phyloP scores from a whole-genome alignment of 2,329 filamentous ascomycete species.

The Xylaria polymorpha region DNA sequence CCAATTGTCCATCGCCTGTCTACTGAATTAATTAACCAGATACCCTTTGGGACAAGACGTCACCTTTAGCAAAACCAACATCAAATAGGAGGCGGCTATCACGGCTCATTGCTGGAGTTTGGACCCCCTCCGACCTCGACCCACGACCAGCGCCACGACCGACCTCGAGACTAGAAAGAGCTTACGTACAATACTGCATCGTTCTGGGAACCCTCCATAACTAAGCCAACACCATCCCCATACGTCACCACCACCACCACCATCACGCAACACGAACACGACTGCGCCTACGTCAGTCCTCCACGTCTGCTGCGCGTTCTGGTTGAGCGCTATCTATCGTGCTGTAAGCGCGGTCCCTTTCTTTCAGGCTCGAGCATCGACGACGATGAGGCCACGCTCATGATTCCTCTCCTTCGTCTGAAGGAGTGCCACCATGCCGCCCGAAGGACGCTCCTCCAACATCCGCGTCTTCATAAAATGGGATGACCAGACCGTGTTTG shows the following conservation, averaged over 20 bases:
- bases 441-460: constrained; percentile 67
- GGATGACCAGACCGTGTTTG: constrained; percentile 94
- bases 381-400: constrained; percentile 46
- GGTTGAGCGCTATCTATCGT: constrained; percentile 15
- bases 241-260: background rate
- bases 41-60: constrained; percentile 16
- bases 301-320: background rate
- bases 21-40: constrained; percentile 1
- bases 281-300: background rate
- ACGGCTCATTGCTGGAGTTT: constrained; percentile 26
- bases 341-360: constrained; percentile 26
- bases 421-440: constrained; percentile 60
- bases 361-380: constrained; percentile 26
- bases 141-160: constrained; percentile 16
- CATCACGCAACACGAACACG: background rate
- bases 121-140: constrained; percentile 16
- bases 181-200: constrained; percentile 13
- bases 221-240: background rate
- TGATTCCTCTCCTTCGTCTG: constrained; percentile 50
- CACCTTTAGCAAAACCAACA: constrained; percentile 18
- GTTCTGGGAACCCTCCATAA: background rate
- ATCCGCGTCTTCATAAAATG: constrained; percentile 96
- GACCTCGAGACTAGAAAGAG: constrained; percentile 2
- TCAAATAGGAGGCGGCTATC: constrained; percentile 33
- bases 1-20: constrained; percentile 20